Percentiles rank a stretch among this genome's conserved stretches.
Evolutionary conservation across 495 filamentous ascomycete species (phyloP).

Genomic region (Mytilinidion resinicola): DNA sequence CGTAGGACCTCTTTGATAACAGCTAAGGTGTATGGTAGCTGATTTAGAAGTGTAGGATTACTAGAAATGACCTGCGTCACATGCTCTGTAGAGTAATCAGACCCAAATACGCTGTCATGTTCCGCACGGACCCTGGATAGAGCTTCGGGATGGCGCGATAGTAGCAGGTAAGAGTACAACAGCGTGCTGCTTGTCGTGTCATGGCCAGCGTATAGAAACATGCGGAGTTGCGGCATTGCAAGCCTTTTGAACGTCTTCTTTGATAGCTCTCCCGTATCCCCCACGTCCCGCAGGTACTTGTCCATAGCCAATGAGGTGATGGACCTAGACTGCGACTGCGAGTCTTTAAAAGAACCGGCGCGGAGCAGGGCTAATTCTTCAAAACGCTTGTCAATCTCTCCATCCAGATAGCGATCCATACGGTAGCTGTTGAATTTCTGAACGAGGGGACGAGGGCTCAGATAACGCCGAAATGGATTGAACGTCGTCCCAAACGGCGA

Average conservation of each 20-base stretch:
- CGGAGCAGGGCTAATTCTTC: conserved; percentile 1
- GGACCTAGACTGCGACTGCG: conserved; percentile 1
- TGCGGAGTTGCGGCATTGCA: conserved; percentile 8
- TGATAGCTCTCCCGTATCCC: background rate
- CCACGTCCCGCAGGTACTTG: conserved; percentile 2
- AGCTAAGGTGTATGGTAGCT: conserved; percentile 13
- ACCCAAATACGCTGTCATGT: background rate
- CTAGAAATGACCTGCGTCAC: conserved; percentile 12
- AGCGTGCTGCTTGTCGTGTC: conserved; percentile 44
- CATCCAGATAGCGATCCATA: conserved; percentile 2
- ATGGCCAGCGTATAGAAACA: conserved; percentile 46
- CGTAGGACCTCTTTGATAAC: conserved; percentile 23
- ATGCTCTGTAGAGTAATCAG: conserved; percentile 27
- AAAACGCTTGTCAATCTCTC: conserved; percentile 10
- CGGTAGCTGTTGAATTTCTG: conserved; percentile 3
- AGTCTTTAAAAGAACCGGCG: background rate
- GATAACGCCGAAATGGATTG: conserved; percentile 29
- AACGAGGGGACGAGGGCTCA: conserved; percentile 28
- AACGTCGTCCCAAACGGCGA: conserved; percentile 24
- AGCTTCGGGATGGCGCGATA: conserved; percentile 40
- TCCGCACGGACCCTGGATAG: conserved; percentile 34
- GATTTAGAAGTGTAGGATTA: conserved; percentile 11
- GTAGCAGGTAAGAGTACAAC: conserved; percentile 42
- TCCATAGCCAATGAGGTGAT: conserved; percentile 14
- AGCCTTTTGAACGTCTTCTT: conserved; percentile 2